Conservation (phyloP, 2,329 filamentous ascomycete species). For the Claviceps purpurea region DNA sequence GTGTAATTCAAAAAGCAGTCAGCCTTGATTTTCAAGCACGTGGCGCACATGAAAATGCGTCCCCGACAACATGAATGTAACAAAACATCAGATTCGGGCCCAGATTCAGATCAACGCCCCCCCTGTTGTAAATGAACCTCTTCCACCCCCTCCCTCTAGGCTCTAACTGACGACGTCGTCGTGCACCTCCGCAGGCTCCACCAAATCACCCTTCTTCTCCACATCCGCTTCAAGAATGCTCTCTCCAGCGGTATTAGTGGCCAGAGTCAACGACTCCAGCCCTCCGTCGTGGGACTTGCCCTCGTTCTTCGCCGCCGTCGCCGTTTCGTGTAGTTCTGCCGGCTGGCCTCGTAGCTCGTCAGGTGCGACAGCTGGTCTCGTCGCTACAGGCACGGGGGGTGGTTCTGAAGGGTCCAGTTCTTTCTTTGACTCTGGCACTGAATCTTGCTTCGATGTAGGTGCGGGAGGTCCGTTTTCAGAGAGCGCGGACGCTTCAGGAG, state of each 20-base stretch:
- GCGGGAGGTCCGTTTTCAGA: background rate
- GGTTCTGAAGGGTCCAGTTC: background rate
- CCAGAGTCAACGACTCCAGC: slow-evolving; percentile 22
- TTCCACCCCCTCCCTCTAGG: no score
- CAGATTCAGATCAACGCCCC: no score
- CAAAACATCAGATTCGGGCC: background rate
- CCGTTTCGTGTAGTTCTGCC: background rate
- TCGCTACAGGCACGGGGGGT: background rate
- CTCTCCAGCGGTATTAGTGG: slow-evolving; percentile 30
- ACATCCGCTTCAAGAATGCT: slow-evolving; percentile 26
- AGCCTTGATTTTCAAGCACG: no score
- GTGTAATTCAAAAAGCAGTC: no score
- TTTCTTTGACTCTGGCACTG: background rate
- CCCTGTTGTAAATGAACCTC: no score
- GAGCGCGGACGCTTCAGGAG: background rate
- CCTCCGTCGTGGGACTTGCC: slow-evolving; percentile 1
- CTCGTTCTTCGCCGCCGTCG: background rate
- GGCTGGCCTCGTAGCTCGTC: background rate
- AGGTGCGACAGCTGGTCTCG: background rate
- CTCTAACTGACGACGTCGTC: slow-evolving; percentile 20
- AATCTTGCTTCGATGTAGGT: background rate
- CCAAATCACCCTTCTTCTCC: slow-evolving; percentile 19
- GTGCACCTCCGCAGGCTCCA: slow-evolving; percentile 23
- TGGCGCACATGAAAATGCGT: no score
- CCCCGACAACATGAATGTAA: background rate